phyloP scores from a whole-genome alignment of 371 early-diverging fungal species.

The Syncephalis plumigaleata region DNA sequence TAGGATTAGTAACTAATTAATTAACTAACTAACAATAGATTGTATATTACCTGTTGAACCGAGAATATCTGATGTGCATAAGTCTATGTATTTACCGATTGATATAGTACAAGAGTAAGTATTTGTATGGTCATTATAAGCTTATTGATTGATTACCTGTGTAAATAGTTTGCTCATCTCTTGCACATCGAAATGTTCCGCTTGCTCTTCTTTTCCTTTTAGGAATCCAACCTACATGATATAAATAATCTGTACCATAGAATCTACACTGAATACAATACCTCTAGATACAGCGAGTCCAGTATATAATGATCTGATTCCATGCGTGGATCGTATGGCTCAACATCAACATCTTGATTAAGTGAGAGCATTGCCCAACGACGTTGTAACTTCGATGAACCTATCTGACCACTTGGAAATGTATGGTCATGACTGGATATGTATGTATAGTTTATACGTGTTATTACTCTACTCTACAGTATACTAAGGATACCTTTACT shows the following conservation, averaged over 20 bases:
- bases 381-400: slow-evolving; percentile 61
- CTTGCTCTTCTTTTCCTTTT: slow-evolving; percentile 28
- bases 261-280: too few relatives aligned
- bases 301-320: slow-evolving; percentile 48
- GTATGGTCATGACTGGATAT: slow-evolving; percentile 33
- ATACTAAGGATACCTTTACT: not conserved
- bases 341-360: slow-evolving; percentile 58
- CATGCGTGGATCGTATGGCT: slow-evolving; percentile 47
- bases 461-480: not conserved
- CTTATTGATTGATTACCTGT: too few relatives aligned
- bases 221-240: slow-evolving; percentile 28
- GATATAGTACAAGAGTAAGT: too few relatives aligned
- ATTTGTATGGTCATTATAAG: too few relatives aligned
- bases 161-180: slow-evolving; percentile 51
- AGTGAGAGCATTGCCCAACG: slow-evolving; percentile 75
- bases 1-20: too few relatives aligned
- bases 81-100: not conserved
- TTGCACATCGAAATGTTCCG: slow-evolving; percentile 46
- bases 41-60: slow-evolving; percentile 29
- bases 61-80: slow-evolving; percentile 65
- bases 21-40: too few relatives aligned
- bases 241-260: not conserved
- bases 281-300: slow-evolving; percentile 50
- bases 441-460: too few relatives aligned
- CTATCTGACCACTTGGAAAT: slow-evolving; percentile 46